Base-by-base conservation (phyloP, 768 basidiomycete species). In the Psilocybe azurescens region DNA sequence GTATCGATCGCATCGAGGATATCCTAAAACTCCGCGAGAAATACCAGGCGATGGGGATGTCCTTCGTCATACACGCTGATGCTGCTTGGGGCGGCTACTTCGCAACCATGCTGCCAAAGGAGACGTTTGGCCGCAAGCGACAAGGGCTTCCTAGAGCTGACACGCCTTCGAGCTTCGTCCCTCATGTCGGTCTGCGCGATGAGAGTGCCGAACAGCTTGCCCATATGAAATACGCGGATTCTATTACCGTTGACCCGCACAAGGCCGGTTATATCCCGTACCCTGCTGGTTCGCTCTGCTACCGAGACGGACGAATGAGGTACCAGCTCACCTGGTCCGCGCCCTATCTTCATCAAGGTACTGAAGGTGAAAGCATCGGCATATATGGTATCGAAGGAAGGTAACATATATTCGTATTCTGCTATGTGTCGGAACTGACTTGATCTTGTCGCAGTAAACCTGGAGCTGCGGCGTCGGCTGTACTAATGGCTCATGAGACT, bases 11-110 rank as follows among this genome's bases (percentile, higher is more conserved):
- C 0, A 64, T 83, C 16, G 67, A 69, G 24, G 63, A 79, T 50
- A 73, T 83, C 24, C 47, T 81, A 36, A 52, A 64, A 0, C 60
- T 81, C 3, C 76, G 81, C 6, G 59, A 73, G 8, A 67, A 72
- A 49, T 72, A 51, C 36, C 48, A 55, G n/a, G 24, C 56, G 14
- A 36, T 39, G n/a, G 65, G 65, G 0, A 24, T 63, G 13, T 59
- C 59, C 10, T 67, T 67, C 32, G 53, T 49, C 29, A 38, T 64
- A 36, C 59, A 59, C 58, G 63, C 61, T 53, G 69, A 83, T 59
- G 81, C 76, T 5, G 81, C 81, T 0, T 83, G 81, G 82, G 81
- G 82, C 4, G 78, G 76, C 7, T 83, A 82, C 63, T 83, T 81
- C 18, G 41, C 65, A 7, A 47, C 59, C 4, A 67, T 63, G 59